Evolutionary conservation across 2,329 filamentous ascomycete species (phyloP).

Genomic region (Cladosporium halotolerans): DNA sequence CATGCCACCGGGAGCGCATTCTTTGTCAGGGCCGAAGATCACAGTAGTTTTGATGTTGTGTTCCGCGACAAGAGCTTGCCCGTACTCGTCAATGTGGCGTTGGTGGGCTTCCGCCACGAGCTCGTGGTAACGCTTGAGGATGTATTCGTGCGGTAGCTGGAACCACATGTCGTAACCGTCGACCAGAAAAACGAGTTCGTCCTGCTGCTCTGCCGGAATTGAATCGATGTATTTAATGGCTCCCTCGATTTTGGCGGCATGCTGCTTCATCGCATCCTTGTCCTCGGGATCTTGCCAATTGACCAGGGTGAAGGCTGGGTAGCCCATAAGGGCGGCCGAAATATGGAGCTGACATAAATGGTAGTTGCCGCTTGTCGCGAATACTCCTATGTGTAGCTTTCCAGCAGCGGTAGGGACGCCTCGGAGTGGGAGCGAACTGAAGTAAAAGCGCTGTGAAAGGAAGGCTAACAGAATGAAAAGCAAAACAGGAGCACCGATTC

Average conservation of each 20-base stretch:
- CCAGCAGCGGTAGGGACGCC: neutral
- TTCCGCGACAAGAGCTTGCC: conserved; percentile 12
- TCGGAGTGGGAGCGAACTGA: neutral
- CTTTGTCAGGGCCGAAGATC: conserved; percentile 28
- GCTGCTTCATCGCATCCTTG: conserved; percentile 32
- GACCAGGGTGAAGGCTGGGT: conserved; percentile 51
- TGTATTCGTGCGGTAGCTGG: conserved; percentile 57
- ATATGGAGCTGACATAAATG: conserved; percentile 52
- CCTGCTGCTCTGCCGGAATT: conserved; percentile 11
- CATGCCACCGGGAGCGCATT: conserved; percentile 24
- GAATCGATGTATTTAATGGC: conserved; percentile 14
- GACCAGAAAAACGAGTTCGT: conserved; percentile 53
- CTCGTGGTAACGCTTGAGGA: conserved; percentile 57
- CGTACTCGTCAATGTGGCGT: conserved; percentile 26
- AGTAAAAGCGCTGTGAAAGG: neutral
- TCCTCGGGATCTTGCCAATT: conserved; percentile 33
- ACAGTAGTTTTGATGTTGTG: conserved; percentile 22
- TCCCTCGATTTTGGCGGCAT: conserved; percentile 15
- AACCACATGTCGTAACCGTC: conserved; percentile 61
- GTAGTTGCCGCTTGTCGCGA: conserved; percentile 38
- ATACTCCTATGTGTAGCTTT: neutral
- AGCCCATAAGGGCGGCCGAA: conserved; percentile 53
- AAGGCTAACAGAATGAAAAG: neutral
- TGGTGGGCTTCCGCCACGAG: conserved; percentile 49
- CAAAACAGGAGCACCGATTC: neutral